Base-by-base conservation (phyloP, 1,139 yeast species). In the Debaryomyces subglobosus region DNA sequence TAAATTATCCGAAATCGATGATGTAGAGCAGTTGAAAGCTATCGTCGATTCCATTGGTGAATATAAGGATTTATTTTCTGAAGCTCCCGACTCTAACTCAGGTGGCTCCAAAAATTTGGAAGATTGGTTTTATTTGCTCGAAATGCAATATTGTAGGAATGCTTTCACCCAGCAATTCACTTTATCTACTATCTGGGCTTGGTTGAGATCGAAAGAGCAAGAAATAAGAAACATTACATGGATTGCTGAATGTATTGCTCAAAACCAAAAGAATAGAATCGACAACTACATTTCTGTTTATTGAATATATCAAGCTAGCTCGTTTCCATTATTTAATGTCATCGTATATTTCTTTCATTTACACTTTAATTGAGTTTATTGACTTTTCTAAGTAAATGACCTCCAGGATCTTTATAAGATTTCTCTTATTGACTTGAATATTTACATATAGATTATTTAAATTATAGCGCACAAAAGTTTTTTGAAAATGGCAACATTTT, bases 91-190 rank as follows among this genome's bases (percentile, higher is more conserved):
- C 56, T 49, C 54, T 10, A 61, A 60, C 8, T 67, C 67, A 50
- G 76, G 81, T 51, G 85, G 68, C 5, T 57, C 68, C 24, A 71
- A 84, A 63, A 82, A 86, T 53, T 72, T 95, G 51, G 99, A 94
- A 66, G 99, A 95, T 69, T 95, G 91, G 74, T 91, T 95, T 64
- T 95, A 94, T 67, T 85, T 84, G 60, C 78, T 86, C 59, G 99
- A 94, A 68, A 92, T 95, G 96, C 86, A 88, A 59, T 77, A 89
- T 54, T 92, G 97, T 71, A 88, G 84, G 62, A 85, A 88, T 64
- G 97, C 97, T 0, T 91, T 95, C 68, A 91, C 99, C 35, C 99
- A 94, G 70, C 99, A 94, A 67, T 95, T 95, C 66, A 86, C 97
- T 13, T 82, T 88, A 60, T 81, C 94, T 42, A 86, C 97, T 2